Evolutionary conservation across 1,284 basidiomycete genomes (phyloP).

Genomic region (Bjerkandera adusta): DNA sequence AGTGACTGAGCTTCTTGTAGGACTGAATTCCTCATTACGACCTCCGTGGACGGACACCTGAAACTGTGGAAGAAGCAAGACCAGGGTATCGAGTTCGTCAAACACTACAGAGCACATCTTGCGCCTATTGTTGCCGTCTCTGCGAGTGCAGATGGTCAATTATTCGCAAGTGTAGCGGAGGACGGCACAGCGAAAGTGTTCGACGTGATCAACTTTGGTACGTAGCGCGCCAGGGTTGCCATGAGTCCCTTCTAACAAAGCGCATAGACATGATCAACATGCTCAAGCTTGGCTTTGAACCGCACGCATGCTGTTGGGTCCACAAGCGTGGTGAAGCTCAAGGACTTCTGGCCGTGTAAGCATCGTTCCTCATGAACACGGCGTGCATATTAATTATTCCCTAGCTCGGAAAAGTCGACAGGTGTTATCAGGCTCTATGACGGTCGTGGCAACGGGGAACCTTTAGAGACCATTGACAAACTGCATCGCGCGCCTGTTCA

Average conservation of each 20-base stretch:
- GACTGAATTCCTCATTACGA: slow-evolving; percentile 92
- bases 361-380: slow-evolving; percentile 15
- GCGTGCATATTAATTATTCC: slow-evolving; percentile 23
- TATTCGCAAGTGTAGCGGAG: slow-evolving; percentile 88
- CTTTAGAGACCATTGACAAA: slow-evolving; percentile 71
- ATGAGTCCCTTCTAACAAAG: neutral
- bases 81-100: slow-evolving; percentile 88
- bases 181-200: slow-evolving; percentile 91
- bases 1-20: slow-evolving; percentile 36
- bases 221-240: neutral
- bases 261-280: slow-evolving; percentile 96
- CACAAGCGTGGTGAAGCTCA: slow-evolving; percentile 87
- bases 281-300: slow-evolving; percentile 83
- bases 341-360: slow-evolving; percentile 85
- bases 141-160: slow-evolving; percentile 89
- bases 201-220: slow-evolving; percentile 81
- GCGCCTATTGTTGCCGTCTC: slow-evolving; percentile 78
- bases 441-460: slow-evolving; percentile 80
- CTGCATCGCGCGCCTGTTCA: slow-evolving; percentile 90
- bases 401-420: slow-evolving; percentile 76
- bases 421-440: slow-evolving; percentile 89
- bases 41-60: slow-evolving; percentile 92
- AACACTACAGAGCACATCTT: slow-evolving; percentile 92
- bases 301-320: slow-evolving; percentile 91
- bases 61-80: slow-evolving; percentile 99